These are phyloP conservation scores for Trichoderma orchidacearum DNA, from an alignment of 495 filamentous ascomycete species.

Conservation along the genomic window DNA sequence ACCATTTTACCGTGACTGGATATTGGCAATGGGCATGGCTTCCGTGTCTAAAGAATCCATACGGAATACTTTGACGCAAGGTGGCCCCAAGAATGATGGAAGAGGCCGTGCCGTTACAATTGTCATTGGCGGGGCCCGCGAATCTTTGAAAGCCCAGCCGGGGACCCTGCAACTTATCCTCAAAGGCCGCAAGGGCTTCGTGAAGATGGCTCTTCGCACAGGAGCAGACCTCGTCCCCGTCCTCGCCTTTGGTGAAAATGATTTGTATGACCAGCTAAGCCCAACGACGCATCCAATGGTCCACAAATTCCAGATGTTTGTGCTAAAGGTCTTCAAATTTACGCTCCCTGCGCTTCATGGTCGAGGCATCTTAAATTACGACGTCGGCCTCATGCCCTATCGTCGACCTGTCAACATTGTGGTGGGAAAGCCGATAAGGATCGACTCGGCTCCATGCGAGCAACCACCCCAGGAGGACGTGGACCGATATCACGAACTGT, in stretches of 20 bases:
- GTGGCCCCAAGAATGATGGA: constrained; percentile 66
- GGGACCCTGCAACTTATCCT: constrained; percentile 61
- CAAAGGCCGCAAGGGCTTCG: constrained; percentile 74
- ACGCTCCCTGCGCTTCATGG: constrained; percentile 86
- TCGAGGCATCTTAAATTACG: constrained; percentile 90
- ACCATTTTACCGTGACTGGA: constrained; percentile 87
- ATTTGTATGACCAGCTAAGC: constrained; percentile 80
- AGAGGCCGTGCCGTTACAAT: constrained; percentile 95
- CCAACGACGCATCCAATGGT: constrained; percentile 57
- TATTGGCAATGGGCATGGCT: constrained; percentile 69
- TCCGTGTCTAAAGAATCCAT: constrained; percentile 86
- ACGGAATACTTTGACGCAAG: constrained; percentile 67
- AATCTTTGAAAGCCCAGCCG: constrained; percentile 79
- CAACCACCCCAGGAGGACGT: constrained; percentile 60
- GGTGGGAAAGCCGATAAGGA: constrained; percentile 65
- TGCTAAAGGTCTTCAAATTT: constrained; percentile 81
- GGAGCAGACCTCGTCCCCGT: constrained; percentile 89
- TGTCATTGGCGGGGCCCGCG: constrained; percentile 82
- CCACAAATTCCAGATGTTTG: constrained; percentile 60
- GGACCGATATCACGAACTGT: constrained; percentile 62
- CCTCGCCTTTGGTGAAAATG: constrained; percentile 86
- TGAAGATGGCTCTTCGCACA: constrained; percentile 81
- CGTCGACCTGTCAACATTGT: constrained; percentile 76
- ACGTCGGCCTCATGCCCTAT: constrained; percentile 92
- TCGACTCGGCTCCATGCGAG: constrained; percentile 25